Evolutionary conservation across 1,139 yeast species (phyloP), one percentile per base, ranked within the genome.

Genomic region (Diutina sp.): DNA sequence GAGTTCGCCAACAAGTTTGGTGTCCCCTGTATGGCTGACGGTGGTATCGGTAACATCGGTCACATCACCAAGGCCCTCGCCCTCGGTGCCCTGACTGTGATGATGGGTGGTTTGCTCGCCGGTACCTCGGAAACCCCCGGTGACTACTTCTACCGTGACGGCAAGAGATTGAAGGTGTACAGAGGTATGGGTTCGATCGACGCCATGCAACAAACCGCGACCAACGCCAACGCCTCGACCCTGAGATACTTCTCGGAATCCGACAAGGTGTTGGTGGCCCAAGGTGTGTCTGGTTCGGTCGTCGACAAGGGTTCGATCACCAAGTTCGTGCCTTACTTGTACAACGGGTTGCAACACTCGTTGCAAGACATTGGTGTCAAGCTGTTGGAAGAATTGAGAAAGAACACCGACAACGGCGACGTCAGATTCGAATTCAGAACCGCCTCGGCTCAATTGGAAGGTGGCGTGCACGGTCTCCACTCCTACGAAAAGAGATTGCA

Each of bases 131-230:
- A 93, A 79, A 87, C 98, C 61, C 99, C 99, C 66, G 99, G 99
- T 75, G 91, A 89, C 66, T 93, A 91, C 78, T 93, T 89, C 77
- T 93, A 85, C 85, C 85, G 96, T 70, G 99, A 93, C 68, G 99
- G 99, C 70, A 87, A 95, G 80, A 87, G 99, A 76, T 84, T 95
- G 72, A 93, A 93, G 82, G 76, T 90, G 61, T 93, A 93, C 82
- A 87, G 99, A 79, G 99, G 99, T 78, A 93, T 93, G 99, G 99
- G 99, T 65, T 93, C 99, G 46, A 85, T 93, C 66, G 99, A 91
- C 71, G 99, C 99, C 63, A 91, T 91, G 98, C 95, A 93, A 80
- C 87, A 90, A 78, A 89, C 97, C 60, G 78, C 80, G 63, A 80
- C 79, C 68, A 85, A 84, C 71, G 97, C 96, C 65, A 95, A 93